A percentile compares a stretch with the other conserved stretches of the same genome.
Evolutionary conservation across 371 early-diverging fungal species (phyloP).

Genomic region (Haplosporangium sp.): DNA sequence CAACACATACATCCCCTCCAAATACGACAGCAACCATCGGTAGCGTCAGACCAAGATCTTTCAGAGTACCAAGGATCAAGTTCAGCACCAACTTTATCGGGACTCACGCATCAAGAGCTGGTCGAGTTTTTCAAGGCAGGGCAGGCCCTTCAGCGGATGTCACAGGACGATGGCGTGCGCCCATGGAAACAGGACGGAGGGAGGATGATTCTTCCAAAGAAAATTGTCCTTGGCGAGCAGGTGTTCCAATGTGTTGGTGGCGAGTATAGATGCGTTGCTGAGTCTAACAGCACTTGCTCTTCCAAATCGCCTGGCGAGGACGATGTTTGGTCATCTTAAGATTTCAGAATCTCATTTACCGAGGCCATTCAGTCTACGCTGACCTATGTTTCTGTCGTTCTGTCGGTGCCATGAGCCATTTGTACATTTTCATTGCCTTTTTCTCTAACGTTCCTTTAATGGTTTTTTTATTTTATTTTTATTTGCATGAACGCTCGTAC

Average conservation of each 20-base stretch:
- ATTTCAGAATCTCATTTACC: too few relatives aligned
- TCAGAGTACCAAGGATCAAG: constrained; percentile 10
- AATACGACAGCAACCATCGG: constrained; percentile 4
- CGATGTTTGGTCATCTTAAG: constrained; percentile 46
- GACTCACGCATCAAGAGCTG: constrained; percentile 56
- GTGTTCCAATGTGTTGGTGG: constrained; percentile 54
- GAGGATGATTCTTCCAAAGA: constrained; percentile 51
- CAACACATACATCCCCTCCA: constrained; percentile 4
- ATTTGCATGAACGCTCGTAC: too few relatives aligned
- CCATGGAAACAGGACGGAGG: constrained; percentile 56
- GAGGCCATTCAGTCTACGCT: too few relatives aligned
- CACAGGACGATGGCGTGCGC: constrained; percentile 65
- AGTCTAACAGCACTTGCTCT: constrained; percentile 34
- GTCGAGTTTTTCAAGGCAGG: constrained; percentile 68
- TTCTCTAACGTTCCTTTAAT: too few relatives aligned
- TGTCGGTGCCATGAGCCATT: too few relatives aligned
- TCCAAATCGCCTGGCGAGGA: constrained; percentile 45
- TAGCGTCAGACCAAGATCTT: constrained; percentile 30
- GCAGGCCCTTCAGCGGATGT: constrained; percentile 64
- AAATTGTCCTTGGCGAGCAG: constrained; percentile 51
- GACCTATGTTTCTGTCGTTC: too few relatives aligned
- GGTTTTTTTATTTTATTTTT: too few relatives aligned
- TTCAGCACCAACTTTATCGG: constrained; percentile 17
- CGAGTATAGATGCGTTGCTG: constrained; percentile 51
- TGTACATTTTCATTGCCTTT: too few relatives aligned